phyloP scores from a whole-genome alignment of 2,329 filamentous ascomycete genomes.

The Fusarium longipes region DNA sequence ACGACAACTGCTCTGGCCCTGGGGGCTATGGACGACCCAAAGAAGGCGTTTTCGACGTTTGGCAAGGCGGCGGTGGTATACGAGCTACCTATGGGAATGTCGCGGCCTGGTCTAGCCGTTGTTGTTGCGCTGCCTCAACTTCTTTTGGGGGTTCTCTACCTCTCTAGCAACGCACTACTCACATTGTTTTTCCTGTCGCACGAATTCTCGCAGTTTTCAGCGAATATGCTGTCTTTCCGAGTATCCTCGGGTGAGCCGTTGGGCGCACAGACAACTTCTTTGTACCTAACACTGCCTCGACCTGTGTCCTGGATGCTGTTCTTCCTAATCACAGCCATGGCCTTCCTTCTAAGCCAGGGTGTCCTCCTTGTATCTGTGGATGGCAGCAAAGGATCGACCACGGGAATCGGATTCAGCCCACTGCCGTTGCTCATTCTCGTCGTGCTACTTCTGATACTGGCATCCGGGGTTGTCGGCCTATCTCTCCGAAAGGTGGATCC shows the following conservation, averaged over 20 bases:
- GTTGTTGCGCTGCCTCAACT: slow-evolving; percentile 62
- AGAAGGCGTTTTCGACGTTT: slow-evolving; percentile 53
- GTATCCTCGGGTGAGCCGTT: slow-evolving; percentile 58
- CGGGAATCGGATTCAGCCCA: slow-evolving; percentile 57
- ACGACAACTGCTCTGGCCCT: slow-evolving; percentile 55
- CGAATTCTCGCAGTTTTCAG: slow-evolving; percentile 60
- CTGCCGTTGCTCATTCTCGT: slow-evolving; percentile 57
- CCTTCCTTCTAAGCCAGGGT: slow-evolving; percentile 60
- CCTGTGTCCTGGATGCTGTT: slow-evolving; percentile 59
- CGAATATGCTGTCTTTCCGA: slow-evolving; percentile 52
- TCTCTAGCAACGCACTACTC: slow-evolving; percentile 60
- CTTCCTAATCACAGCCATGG: slow-evolving; percentile 56
- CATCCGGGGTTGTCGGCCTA: slow-evolving; percentile 51
- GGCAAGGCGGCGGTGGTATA: slow-evolving; percentile 54
- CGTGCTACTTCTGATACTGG: slow-evolving; percentile 53
- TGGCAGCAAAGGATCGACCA: slow-evolving; percentile 39
- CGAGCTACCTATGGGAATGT: slow-evolving; percentile 42
- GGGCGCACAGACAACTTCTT: slow-evolving; percentile 59
- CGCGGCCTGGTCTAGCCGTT: slow-evolving; percentile 50
- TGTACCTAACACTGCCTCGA: slow-evolving; percentile 63
- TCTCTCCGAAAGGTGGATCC: slow-evolving; percentile 56
- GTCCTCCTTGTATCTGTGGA: slow-evolving; percentile 52
- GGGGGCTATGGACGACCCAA: slow-evolving; percentile 47
- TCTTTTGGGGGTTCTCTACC: slow-evolving; percentile 60
- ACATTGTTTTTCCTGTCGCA: slow-evolving; percentile 62